Evolutionary conservation across 1,284 basidiomycete genomes (phyloP).

Genomic region (Tilletia indica): DNA sequence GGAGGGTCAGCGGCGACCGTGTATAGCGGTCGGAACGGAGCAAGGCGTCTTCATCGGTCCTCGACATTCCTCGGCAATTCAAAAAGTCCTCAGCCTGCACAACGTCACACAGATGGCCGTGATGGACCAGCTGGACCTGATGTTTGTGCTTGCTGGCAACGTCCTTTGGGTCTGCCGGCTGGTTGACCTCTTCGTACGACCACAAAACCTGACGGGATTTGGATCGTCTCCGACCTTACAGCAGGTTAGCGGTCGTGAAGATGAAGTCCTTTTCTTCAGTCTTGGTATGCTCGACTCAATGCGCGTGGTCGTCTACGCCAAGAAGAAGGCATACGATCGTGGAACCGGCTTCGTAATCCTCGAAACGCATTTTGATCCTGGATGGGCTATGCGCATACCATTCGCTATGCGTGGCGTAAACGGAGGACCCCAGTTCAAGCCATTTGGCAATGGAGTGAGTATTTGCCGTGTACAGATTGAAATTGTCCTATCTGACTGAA

Average conservation of each 20-base stretch:
- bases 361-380: slow-evolving; percentile 58
- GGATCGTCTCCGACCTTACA: slow-evolving; percentile 68
- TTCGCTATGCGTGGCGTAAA: slow-evolving; percentile 69
- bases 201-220: slow-evolving; percentile 67
- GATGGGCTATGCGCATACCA: neutral
- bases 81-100: slow-evolving; percentile 83
- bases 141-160: slow-evolving; percentile 89
- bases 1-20: slow-evolving; percentile 74
- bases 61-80: slow-evolving; percentile 78
- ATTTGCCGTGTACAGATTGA: neutral
- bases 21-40: slow-evolving; percentile 88
- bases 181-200: slow-evolving; percentile 72
- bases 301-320: slow-evolving; percentile 90
- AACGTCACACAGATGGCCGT: slow-evolving; percentile 91
- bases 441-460: slow-evolving; percentile 8
- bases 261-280: slow-evolving; percentile 76
- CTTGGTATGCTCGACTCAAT: slow-evolving; percentile 80
- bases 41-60: slow-evolving; percentile 97
- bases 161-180: slow-evolving; percentile 73
- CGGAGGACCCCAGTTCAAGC: slow-evolving; percentile 62
- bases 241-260: slow-evolving; percentile 81
- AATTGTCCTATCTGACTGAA: slow-evolving; percentile 27
- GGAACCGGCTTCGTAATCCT: slow-evolving; percentile 83
- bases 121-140: slow-evolving; percentile 89
- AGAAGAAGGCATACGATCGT: slow-evolving; percentile 77